Evolutionary conservation across 495 filamentous ascomycete species (phyloP), one percentile per base, ranked within the genome.

Genomic region (Hypoxylon crocopeplum): DNA sequence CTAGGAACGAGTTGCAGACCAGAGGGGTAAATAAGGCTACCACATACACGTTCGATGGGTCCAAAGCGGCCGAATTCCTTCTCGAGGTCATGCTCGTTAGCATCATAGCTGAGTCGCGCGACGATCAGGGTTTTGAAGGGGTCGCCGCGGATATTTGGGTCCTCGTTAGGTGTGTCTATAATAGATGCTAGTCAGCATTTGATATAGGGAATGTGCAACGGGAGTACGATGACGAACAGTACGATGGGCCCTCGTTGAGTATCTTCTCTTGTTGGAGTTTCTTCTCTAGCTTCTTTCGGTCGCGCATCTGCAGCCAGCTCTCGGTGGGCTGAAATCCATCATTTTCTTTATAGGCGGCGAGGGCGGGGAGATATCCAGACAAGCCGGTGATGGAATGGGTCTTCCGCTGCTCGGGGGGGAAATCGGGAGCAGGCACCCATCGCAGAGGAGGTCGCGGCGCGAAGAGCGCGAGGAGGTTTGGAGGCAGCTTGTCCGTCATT

Each of bases 401-500:
- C 68, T 82, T 83, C 61, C 89, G 86, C 61, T 92, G 84, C 71
- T 96, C 91, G 27, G 93, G 90, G 21, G 93, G 82, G 67, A 89
- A 83, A 72, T 97, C 93, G 65, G 77, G 79, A 5, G 92, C 91
- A 38, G 90, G 87, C 39, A 97, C 84, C 80, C 89, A 98, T 72
- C 92, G 89, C 59, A 98, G 79, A 45, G 93, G 87, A 41, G 95
- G 94, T 24, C 94, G 89, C 56, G 94, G 90, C 67, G 92, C 88
- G 77, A 98, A 98, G 52, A 98, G 91, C 62, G 89, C 89, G 66
- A 97, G 84, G 25, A 98, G 85, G 59, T 93, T 93, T 41, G 90
- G 90, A 42, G 93, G 93, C 6, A 98, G 88, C 74, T 93, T 92
- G 80, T 96, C 93, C 6, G 93, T 98, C 93, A 97, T 98, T n/a